phyloP scores from a whole-genome alignment of 2,329 filamentous ascomycete species.

The Penicillium sp. region DNA sequence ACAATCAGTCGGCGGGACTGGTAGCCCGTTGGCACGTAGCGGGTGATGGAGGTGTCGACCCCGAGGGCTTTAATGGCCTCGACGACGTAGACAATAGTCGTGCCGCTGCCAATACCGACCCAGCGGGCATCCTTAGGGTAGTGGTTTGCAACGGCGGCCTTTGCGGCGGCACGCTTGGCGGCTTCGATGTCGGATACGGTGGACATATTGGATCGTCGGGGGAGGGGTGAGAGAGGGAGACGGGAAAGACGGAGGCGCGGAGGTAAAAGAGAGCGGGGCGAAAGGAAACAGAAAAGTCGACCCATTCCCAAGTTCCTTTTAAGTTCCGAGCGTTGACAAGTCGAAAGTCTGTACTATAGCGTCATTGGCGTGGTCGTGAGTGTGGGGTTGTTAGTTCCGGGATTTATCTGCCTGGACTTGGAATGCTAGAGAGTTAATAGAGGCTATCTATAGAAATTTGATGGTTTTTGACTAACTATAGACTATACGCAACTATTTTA shows the following conservation, averaged over 20 bases:
- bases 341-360: constrained; percentile 6
- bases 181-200: constrained; percentile 48
- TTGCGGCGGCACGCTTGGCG: constrained; percentile 58
- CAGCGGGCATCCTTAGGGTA: constrained; percentile 55
- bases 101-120: constrained; percentile 62
- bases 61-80: constrained; percentile 56
- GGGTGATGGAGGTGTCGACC: constrained; percentile 55
- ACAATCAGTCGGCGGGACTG: constrained; percentile 85
- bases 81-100: constrained; percentile 64
- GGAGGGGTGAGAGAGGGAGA: neutral
- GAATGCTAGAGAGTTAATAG: neutral
- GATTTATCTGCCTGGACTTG: neutral
- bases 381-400: neutral
- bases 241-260: neutral
- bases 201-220: constrained; percentile 7
- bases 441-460: neutral
- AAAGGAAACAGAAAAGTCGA: constrained; percentile 4
- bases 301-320: neutral
- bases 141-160: constrained; percentile 56
- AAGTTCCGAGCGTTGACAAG: neutral
- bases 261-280: constrained; percentile 2
- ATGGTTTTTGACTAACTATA: neutral
- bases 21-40: constrained; percentile 87
- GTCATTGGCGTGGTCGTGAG: constrained; percentile 7
- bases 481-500: neutral